Evolutionary conservation across 1,284 basidiomycete species (phyloP), one percentile per base, ranked within the genome.

Genomic region (Rhodotorula sp.): DNA sequence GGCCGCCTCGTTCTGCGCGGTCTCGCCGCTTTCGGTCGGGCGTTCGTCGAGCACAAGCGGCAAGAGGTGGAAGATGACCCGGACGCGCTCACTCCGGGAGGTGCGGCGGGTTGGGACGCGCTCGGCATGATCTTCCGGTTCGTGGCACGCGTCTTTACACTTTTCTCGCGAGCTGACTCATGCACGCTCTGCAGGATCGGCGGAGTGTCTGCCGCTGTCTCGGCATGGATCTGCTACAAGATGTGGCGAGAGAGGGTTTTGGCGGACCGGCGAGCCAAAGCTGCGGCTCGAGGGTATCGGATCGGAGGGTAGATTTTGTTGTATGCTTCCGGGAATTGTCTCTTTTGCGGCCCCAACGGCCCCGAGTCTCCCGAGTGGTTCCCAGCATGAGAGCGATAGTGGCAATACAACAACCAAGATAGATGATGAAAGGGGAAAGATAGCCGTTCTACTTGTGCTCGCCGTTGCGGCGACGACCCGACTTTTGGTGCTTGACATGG

Each of bases 41-140:
- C 60, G 26, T 68, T 63, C 34, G n/a, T 59, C 43, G 49, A 52
- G 18, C 43, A 23, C 6, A 29, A 31, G 57, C 34, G 62, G 3
- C 62, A 52, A 10, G 47, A 21, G 5, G 57, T 20, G 18, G 54
- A 7, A 0, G 29, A 6, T 23, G 47, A 23, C 34, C 64, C 39
- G 43, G 39, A 20, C 43, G 29, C 16, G 15, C 29, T 47, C 12
- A 46, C 59, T n/a, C 56, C 26, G 1, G 56, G 43, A 3, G 29
- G 23, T 6, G 39, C 47, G 58, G 66, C 58, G n/a, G 68, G 63
- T 2, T 77, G 69, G 68, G 76, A 74, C 51, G 74, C 78, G 14
- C 62, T 79, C 4, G 76, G 77, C 2, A 60, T 78, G 46, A 74
- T 79, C 61, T 79, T 79, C 64, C 68, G 72, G 73, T 76, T 15